These are phyloP conservation scores for Lathyrus oleraceus DNA, from an alignment of 306 rosid species.

Conservation along the genomic window DNA sequence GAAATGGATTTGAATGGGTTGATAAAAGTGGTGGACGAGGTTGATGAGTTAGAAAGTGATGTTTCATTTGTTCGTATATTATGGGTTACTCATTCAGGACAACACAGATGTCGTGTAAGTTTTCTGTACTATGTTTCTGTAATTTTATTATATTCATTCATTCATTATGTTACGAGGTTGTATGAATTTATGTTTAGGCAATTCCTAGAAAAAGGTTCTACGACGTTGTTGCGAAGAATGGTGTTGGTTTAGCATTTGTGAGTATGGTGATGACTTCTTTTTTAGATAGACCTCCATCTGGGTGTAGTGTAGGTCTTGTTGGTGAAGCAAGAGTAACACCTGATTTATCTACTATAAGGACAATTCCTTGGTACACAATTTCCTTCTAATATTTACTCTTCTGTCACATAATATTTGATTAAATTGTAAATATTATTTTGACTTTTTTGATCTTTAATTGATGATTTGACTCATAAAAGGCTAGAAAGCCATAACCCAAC, in stretches of 20 bases:
- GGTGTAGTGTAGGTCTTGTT: slow-evolving; percentile 61
- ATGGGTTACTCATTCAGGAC: too few relatives aligned
- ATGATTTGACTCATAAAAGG: too few relatives aligned
- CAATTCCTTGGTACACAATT: slow-evolving; percentile 71
- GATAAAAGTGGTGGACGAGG: too few relatives aligned
- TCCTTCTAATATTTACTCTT: too few relatives aligned
- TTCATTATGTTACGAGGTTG: not conserved
- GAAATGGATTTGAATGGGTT: too few relatives aligned
- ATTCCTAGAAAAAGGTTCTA: slow-evolving; percentile 71
- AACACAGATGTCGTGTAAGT: slow-evolving; percentile 68
- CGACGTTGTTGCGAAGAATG: slow-evolving; percentile 51
- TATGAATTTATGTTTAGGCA: slow-evolving; percentile 53
- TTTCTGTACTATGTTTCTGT: not conserved
- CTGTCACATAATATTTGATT: too few relatives aligned
- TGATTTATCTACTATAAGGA: slow-evolving; percentile 74
- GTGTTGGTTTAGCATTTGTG: slow-evolving; percentile 69
- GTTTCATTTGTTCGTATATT: too few relatives aligned
- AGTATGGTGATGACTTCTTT: slow-evolving; percentile 66
- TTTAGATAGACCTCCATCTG: slow-evolving; percentile 63
- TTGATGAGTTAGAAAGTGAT: too few relatives aligned
- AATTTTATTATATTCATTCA: not conserved
- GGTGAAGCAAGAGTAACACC: slow-evolving; percentile 87
- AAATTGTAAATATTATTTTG: too few relatives aligned
- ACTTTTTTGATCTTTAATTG: too few relatives aligned
- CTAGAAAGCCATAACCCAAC: too few relatives aligned